Evolutionary conservation across 2,329 filamentous ascomycete species (phyloP), one percentile per base, ranked within the genome.

Genomic region (Mollisia scopiformis): DNA sequence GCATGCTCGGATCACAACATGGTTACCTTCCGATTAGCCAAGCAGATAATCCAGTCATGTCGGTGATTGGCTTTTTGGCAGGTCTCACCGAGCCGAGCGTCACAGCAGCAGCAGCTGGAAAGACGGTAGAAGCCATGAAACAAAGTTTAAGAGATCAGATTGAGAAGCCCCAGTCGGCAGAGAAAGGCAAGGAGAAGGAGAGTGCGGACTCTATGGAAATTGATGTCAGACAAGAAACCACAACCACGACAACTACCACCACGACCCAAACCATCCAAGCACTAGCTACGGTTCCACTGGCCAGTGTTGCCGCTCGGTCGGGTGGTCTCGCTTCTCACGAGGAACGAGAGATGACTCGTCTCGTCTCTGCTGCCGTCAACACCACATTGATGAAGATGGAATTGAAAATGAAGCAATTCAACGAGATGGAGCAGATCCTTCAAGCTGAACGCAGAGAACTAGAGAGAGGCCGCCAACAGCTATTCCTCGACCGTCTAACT

Each of bases 311-410:
- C 13, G 93, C 92, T 2, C 91, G 95, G 62, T 87, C 93, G 1
- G 90, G 91, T 7, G 95, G 90, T 3, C 87, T 99, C 33, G 93
- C 94, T 28, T 97, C 94, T 2, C 93, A 98, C 69, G 94, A 98
- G 76, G 95, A 99, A 76, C 91, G 96, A 60, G 93, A 97, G 77
- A 95, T 98, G 86, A 96, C 93, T 21, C 90, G 93, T 16, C 86
- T 98, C 50, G 92, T 99, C 10, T 94, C 93, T 2, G 90, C 93
- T 6, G 92, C 93, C 0, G 92, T 97, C 55, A 99, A 99, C 73
- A 84, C 96, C 13, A 94, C 92, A n/a, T 82, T 98, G 33, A 90
- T 97, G 73, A 99, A 99, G 78, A 88, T 98, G 64, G 93, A 98
- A 77, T 81, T 98, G 70, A 99, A 99, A 78, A 84, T 99, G 62